Evolutionary conservation across 2,329 filamentous ascomycete species (phyloP), one percentile per base, ranked within the genome.

Genomic region (Byssothecium circinans): DNA sequence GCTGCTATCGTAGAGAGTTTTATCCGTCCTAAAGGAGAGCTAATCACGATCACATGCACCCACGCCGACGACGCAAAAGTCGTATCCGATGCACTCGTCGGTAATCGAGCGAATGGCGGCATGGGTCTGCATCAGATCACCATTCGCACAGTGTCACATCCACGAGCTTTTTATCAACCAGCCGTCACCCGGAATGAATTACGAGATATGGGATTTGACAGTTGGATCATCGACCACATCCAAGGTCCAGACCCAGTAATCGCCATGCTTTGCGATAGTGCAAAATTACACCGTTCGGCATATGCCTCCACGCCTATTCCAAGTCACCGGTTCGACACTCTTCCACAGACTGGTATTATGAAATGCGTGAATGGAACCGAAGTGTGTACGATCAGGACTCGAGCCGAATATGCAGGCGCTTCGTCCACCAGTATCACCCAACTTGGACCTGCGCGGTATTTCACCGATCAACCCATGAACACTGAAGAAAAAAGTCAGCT

Each of bases 231-330:
- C 20, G 88, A 97, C 62, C 89, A 81, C 49, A 66, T 99, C 5
- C 80, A 85, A 27, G 94, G 92, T 0, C 95, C 95, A 0, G 84
- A 86, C 1, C 81, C 88, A 1, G 89, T 99, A 1, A 74, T 97
- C 27, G 87, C 89, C 6, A 94, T 95, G 87, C 81, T 99, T 18
- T 96, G 91, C 69, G 81, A 84, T 11, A 86, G 88, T 57, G 82
- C 80, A 48, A 80, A 75, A 43, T 70, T 96, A 6, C 84, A 95
- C 59, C 74, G 76, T 20, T 85, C 86, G 5, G 89, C 83, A 0
- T 80, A 92, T 36, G 77, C 81, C 14, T 74, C 84, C 12, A 69
- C 68, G 4, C 83, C 89, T 8, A 82, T 91, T 27, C 81, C 70
- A 2, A 81, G 88, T 25, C 76, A 81, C 32, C 84, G 90, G 57